A percentile compares a stretch with the other conserved stretches of the same genome.
phyloP scores from a whole-genome alignment of 257 asterid species.

The Coffea canephora region DNA sequence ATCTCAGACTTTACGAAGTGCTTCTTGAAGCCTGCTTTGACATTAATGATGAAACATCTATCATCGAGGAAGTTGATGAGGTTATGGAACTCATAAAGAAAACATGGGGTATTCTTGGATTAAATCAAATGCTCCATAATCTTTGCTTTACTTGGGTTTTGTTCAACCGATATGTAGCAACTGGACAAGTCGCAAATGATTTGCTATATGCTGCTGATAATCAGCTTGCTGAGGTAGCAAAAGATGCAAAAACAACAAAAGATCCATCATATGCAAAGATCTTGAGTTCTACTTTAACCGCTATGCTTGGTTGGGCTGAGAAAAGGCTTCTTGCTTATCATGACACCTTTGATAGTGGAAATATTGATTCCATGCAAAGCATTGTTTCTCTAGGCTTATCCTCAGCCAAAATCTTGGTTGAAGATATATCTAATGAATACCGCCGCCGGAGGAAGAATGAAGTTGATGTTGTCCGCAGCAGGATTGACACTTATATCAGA shows the following conservation, averaged over 20 bases:
- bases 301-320: conserved; percentile 98
- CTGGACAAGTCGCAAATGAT: conserved; percentile 80
- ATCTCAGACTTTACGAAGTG: conserved; percentile 84
- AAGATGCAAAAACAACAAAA: conserved; percentile 79
- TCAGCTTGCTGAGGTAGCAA: conserved; percentile 85
- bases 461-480: conserved; percentile 82
- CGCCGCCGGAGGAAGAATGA: conserved; percentile 88
- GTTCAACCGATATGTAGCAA: conserved; percentile 80
- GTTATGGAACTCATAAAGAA: conserved; percentile 92
- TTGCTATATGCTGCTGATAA: conserved; percentile 73
- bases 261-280: conserved; percentile 73
- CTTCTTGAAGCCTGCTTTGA: conserved; percentile 94
- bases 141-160: conserved; percentile 90
- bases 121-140: conserved; percentile 88
- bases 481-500: conserved; percentile 94
- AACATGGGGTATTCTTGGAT: conserved; percentile 89
- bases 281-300: conserved; percentile 82
- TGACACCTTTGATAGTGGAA: conserved; percentile 73
- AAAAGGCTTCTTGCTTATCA: conserved; percentile 96
- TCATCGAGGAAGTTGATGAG: conserved; percentile 92
- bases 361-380: conserved; percentile 80
- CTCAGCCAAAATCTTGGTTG: conserved; percentile 86
- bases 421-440: conserved; percentile 91
- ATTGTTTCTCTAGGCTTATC: conserved; percentile 89
- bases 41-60: conserved; percentile 62